Percentiles rank a stretch among this genome's conserved stretches.
Conservation (phyloP, 768 basidiomycete genomes). For the Rhodotorula babjevae region DNA sequence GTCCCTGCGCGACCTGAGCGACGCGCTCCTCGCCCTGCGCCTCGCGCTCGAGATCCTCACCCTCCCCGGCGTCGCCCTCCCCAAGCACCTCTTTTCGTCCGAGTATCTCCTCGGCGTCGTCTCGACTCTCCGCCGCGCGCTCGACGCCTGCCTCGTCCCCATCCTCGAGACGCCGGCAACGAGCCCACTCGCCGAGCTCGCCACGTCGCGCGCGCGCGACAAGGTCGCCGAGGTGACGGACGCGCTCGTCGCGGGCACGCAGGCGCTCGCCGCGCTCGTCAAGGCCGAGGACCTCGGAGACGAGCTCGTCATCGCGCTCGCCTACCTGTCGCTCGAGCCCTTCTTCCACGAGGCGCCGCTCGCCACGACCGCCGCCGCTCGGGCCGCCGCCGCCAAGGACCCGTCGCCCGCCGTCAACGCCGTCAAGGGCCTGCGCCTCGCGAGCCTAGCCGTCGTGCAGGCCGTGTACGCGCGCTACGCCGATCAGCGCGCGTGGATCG, state of each 20-base stretch:
- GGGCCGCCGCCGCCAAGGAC: conserved; percentile 53
- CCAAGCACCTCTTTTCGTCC: conserved; percentile 76
- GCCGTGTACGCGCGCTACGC: conserved; percentile 87
- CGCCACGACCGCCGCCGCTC: conserved; percentile 53
- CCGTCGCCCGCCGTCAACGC: conserved; percentile 57
- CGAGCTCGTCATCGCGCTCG: conserved; percentile 79
- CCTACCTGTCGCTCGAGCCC: conserved; percentile 88
- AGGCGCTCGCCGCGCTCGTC: conserved; percentile 69
- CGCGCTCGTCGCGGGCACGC: conserved; percentile 64
- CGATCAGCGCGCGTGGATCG: conserved; percentile 89
- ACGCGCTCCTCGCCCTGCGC: conserved; percentile 27
- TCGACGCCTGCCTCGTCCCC: conserved; percentile 74
- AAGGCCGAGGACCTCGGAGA: conserved; percentile 79
- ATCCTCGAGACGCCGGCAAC: conserved; percentile 63
- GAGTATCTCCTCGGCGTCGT: conserved; percentile 81
- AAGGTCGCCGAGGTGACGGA: conserved; percentile 56
- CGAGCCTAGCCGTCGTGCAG: conserved; percentile 75
- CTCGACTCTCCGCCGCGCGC: conserved; percentile 68
- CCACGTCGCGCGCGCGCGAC: conserved; percentile 4
- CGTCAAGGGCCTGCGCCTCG: conserved; percentile 73
- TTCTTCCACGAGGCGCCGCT: conserved; percentile 75
- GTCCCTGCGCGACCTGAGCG: conserved; percentile 7
- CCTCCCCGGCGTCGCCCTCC: conserved; percentile 3
- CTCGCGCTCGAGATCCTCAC: conserved; percentile 33
- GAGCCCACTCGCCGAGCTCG: conserved; percentile 30